Percentiles rank a stretch among this genome's conserved stretches.
phyloP scores from a whole-genome alignment of 1,284 basidiomycete genomes.

The Puccinia coronata region DNA sequence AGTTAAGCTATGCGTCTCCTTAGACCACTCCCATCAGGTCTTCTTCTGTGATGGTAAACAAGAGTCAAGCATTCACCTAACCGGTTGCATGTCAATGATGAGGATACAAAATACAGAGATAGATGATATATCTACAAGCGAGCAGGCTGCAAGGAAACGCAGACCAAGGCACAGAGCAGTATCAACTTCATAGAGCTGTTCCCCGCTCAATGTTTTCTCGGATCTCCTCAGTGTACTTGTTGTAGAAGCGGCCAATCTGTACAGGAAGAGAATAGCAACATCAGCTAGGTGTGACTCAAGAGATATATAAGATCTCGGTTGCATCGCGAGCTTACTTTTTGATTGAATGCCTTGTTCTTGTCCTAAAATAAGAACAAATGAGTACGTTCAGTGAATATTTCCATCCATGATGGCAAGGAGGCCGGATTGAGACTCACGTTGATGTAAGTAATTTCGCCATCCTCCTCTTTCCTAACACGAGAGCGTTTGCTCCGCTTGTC shows the following conservation, averaged over 20 bases:
- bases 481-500: conserved; percentile 85
- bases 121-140: background rate
- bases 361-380: background rate
- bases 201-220: conserved; percentile 93
- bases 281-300: background rate
- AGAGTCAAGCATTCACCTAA: background rate
- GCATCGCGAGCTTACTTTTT: conserved; percentile 69
- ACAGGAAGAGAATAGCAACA: background rate
- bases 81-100: background rate
- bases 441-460: conserved; percentile 97
- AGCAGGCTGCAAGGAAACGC: background rate
- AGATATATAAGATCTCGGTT: background rate
- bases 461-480: conserved; percentile 84
- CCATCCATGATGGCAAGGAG: too few relatives aligned
- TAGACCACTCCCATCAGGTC: background rate
- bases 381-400: background rate
- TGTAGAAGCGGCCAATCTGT: conserved; percentile 91
- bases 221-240: conserved; percentile 94
- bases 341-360: conserved; percentile 93
- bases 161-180: background rate
- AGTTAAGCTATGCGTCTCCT: too few relatives aligned
- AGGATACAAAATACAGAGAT: background rate
- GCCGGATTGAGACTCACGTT: conserved; percentile 69
- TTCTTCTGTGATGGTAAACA: background rate
- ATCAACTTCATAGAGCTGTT: conserved; percentile 69